Evolutionary conservation across 2,329 filamentous ascomycete genomes (phyloP), one percentile per base, ranked within the genome.

Genomic region (Fusarium nygamai): DNA sequence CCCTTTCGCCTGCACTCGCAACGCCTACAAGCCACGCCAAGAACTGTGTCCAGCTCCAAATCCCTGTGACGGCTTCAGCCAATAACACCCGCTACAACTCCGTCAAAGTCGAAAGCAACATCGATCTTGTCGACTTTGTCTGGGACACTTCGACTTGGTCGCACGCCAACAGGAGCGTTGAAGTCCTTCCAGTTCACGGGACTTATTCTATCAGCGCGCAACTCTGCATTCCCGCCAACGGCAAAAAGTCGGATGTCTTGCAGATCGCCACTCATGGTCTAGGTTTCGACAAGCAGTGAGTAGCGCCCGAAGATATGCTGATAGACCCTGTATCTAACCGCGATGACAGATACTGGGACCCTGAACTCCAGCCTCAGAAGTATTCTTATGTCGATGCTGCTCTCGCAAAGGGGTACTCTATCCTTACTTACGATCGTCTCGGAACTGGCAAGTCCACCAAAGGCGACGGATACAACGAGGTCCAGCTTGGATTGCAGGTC

Each of bases 171-270:
- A 59, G 31, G 3, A 48, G 41, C 1, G 2, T 5, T 1, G 14
- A 34, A 10, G 10, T 19, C 1, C 8, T n/a, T 6, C n/a, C 31
- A 0, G n/a, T 59, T 9, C 20, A 29, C 1, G 56, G 56, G 0
- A 48, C 41, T 4, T 59, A 59, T 14, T 59, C 41, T 2, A 48
- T 59, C 31, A 29, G 3, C 14, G 56, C 56, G 29, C 41, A 59
- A 2, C 24, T 59, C 6, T 59, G 56, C 20, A 59, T 59, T 1
- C 31, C 41, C 0, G 4, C 10, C 3, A 6, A n/a, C 19, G 41
- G 56, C 4, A 19, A 29, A 3, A 59, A 59, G 24, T 29, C 39
- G 6, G n/a, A 59, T 10, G 5, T 48, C 1, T 16, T 59, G 14
- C 56, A 59, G 20, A 29, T 59, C 7, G 56, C 31, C 1, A 48